Conservation (phyloP, 257 asterid genomes). For the Solanum virginianum region DNA sequence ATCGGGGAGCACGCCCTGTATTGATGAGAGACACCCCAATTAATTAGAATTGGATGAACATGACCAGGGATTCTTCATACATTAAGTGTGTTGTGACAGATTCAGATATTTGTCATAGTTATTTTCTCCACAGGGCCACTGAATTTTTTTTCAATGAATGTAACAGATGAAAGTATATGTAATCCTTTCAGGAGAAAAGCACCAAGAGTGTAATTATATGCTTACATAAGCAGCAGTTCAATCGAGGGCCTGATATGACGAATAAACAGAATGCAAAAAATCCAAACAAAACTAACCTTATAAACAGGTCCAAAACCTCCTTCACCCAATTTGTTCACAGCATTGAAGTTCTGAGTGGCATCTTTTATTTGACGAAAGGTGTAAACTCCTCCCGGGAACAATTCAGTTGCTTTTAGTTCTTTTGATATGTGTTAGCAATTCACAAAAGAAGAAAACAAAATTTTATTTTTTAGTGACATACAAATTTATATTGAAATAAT, state of each 20-base stretch:
- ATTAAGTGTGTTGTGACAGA: neutral
- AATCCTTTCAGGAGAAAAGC: neutral
- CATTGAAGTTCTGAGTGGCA: slow-evolving; percentile 4
- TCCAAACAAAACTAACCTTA: neutral
- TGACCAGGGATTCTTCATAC: neutral
- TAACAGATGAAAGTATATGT: neutral
- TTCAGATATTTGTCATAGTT: neutral
- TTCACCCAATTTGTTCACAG: neutral
- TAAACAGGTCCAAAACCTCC: slow-evolving; percentile 13
- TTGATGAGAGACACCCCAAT: neutral
- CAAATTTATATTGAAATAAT: neutral
- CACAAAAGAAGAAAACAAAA: neutral
- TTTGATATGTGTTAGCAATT: neutral
- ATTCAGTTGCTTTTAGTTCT: slow-evolving; percentile 1
- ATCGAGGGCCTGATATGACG: neutral
- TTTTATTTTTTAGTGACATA: neutral
- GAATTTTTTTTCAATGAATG: neutral
- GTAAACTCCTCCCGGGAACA: slow-evolving; percentile 8
- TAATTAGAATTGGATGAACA: neutral
- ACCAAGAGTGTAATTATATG: neutral
- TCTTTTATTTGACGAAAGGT: slow-evolving; percentile 5
- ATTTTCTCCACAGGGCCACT: neutral
- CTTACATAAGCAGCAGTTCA: neutral
- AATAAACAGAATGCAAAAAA: neutral
- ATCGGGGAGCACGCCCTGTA: neutral